phyloP scores from a whole-genome alignment of 1,284 basidiomycete species.

The Omphalotus olearius region DNA sequence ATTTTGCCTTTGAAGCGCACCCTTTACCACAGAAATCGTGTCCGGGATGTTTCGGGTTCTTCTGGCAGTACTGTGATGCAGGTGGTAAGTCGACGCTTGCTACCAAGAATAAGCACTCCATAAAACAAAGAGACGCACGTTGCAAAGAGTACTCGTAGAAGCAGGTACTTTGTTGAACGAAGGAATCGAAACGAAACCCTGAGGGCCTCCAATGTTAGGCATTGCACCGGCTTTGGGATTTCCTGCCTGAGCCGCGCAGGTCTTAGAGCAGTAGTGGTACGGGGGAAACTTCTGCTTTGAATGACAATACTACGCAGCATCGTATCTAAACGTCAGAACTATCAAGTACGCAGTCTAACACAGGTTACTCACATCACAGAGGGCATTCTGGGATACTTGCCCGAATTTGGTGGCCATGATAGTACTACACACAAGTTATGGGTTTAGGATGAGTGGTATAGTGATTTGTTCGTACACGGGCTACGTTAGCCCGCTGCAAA shows the following conservation, averaged over 20 bases:
- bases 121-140: slow-evolving; percentile 25
- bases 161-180: neutral
- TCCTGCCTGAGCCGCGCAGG: slow-evolving; percentile 48
- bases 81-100: neutral
- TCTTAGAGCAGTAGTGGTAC: slow-evolving; percentile 57
- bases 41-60: slow-evolving; percentile 45
- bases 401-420: too few species aligned
- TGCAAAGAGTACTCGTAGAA: slow-evolving; percentile 22
- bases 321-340: slow-evolving; percentile 8
- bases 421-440: too few species aligned
- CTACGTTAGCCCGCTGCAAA: neutral
- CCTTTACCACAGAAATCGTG: slow-evolving; percentile 49
- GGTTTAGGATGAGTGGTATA: too few species aligned
- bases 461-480: too few species aligned
- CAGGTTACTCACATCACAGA: slow-evolving; percentile 13
- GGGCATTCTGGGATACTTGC: neutral
- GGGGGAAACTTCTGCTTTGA: slow-evolving; percentile 48
- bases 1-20: slow-evolving; percentile 34
- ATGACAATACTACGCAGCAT: slow-evolving; percentile 46
- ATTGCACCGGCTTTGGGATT: neutral
- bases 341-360: neutral
- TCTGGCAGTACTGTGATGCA: slow-evolving; percentile 37
- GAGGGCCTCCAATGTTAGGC: neutral
- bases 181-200: too few species aligned
- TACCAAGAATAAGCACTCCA: neutral